Evolutionary conservation across 2,329 filamentous ascomycete species (phyloP).

Genomic region (Periconia macrospinosa): DNA sequence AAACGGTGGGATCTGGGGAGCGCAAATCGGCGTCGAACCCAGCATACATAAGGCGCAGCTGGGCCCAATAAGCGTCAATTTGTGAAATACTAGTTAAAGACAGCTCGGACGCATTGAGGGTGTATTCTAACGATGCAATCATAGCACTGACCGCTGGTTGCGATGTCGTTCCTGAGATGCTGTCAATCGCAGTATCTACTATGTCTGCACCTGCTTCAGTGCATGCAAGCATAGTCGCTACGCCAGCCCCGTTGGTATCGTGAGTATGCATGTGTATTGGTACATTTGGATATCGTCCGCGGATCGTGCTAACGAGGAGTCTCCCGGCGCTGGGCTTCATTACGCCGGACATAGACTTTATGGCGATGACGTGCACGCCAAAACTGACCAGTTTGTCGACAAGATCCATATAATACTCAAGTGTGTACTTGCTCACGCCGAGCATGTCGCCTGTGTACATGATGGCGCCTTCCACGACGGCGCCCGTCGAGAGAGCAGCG

Average conservation of each 20-base stretch:
- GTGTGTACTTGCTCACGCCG: conserved; percentile 75
- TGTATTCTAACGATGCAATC: conserved; percentile 87
- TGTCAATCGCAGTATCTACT: conserved; percentile 94
- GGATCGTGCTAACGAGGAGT: conserved; percentile 79
- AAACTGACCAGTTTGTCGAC: conserved; percentile 89
- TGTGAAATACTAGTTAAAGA: conserved; percentile 80
- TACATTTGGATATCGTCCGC: conserved; percentile 93
- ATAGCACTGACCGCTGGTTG: conserved; percentile 97
- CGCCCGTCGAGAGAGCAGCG: conserved; percentile 94
- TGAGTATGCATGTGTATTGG: conserved; percentile 99
- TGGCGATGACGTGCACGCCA: conserved; percentile 84
- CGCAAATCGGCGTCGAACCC: conserved; percentile 95
- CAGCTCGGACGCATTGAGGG: conserved; percentile 76
- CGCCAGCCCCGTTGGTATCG: conserved; percentile 97
- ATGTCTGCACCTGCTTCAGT: conserved; percentile 91
- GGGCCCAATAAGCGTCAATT: conserved; percentile 94
- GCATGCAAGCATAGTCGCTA: conserved; percentile 96
- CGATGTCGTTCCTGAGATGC: conserved; percentile 96
- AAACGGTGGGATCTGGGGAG: conserved; percentile 96
- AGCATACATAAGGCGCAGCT: conserved; percentile 93
- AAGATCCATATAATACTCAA: conserved; percentile 88
- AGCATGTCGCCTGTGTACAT: conserved; percentile 70
- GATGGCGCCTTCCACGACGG: conserved; percentile 88
- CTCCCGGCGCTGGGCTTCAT: conserved; percentile 92
- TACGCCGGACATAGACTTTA: conserved; percentile 91